phyloP scores from a whole-genome alignment of 805 yeast genomes.

The Metschnikowia arizonensis region DNA sequence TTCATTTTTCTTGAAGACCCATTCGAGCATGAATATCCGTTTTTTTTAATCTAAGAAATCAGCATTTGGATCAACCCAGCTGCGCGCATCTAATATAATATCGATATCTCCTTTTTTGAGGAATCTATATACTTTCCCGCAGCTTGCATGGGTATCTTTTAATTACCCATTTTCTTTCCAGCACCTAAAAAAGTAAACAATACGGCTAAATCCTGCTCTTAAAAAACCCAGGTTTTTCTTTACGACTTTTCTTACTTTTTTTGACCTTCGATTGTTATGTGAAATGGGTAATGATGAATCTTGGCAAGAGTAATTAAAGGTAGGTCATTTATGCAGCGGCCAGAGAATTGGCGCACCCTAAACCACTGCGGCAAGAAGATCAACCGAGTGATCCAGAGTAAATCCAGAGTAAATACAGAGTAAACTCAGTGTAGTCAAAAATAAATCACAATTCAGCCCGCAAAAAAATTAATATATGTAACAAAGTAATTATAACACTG shows the following conservation, averaged over 20 bases:
- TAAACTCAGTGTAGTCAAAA: too few relatives aligned
- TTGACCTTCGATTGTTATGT: background rate
- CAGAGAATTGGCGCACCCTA: background rate
- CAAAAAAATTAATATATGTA: too few relatives aligned
- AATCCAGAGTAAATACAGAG: too few relatives aligned
- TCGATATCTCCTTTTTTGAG: conserved; percentile 5
- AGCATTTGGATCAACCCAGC: background rate
- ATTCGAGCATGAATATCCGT: background rate
- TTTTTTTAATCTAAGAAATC: conserved; percentile 2
- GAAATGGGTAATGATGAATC: background rate
- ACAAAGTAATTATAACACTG: too few relatives aligned
- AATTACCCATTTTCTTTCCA: background rate
- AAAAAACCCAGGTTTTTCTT: background rate
- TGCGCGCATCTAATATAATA: background rate
- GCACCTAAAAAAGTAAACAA: background rate
- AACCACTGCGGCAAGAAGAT: background rate
- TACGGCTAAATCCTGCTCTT: too few relatives aligned
- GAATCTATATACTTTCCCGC: background rate
- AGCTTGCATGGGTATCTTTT: background rate
- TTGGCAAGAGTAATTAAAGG: background rate
- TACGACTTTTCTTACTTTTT: background rate
- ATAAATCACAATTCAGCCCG: too few relatives aligned
- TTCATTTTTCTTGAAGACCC: conserved; percentile 2
- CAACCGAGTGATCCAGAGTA: too few relatives aligned
- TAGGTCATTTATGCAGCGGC: background rate